A percentile compares a stretch with the other conserved stretches of the same genome.
Evolutionary conservation across 257 asterid species (phyloP).

Genomic region (Nicotiana benthamiana): DNA sequence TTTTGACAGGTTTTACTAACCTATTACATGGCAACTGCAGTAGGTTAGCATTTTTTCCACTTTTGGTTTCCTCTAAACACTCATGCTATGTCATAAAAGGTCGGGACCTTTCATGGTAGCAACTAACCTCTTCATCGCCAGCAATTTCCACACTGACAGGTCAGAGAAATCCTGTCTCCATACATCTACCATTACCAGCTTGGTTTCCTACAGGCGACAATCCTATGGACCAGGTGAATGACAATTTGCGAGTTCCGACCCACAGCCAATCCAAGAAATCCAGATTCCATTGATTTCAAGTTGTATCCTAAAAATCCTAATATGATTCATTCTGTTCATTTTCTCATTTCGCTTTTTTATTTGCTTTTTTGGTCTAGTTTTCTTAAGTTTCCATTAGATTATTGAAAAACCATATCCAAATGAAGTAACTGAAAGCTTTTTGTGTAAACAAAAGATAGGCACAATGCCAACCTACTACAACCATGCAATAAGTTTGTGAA

Average conservation of each 20-base stretch:
- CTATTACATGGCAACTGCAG: not conserved
- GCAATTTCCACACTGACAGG: not conserved
- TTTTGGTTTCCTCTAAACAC: not conserved
- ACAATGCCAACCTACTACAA: not conserved
- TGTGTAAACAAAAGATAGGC: not conserved
- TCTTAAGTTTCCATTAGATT: not conserved
- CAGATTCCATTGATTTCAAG: not conserved
- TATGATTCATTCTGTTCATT: not conserved
- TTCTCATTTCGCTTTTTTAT: not conserved
- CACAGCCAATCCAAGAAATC: not conserved
- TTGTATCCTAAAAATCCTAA: not conserved
- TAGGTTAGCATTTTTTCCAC: not conserved
- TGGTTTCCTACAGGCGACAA: not conserved
- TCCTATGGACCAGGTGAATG: not conserved
- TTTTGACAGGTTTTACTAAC: not conserved
- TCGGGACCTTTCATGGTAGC: not conserved
- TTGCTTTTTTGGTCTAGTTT: not conserved
- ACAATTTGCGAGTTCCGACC: not conserved
- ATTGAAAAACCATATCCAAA: not conserved
- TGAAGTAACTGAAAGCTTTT: not conserved
- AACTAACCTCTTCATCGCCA: not conserved
- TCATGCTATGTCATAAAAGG: not conserved
- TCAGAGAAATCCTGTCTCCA: not conserved
- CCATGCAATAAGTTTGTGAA: not conserved
- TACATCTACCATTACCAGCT: not conserved